These are phyloP conservation scores for Cladosporium cucumerinum DNA, from an alignment of 2,329 filamentous ascomycete species.

Conservation along the genomic window DNA sequence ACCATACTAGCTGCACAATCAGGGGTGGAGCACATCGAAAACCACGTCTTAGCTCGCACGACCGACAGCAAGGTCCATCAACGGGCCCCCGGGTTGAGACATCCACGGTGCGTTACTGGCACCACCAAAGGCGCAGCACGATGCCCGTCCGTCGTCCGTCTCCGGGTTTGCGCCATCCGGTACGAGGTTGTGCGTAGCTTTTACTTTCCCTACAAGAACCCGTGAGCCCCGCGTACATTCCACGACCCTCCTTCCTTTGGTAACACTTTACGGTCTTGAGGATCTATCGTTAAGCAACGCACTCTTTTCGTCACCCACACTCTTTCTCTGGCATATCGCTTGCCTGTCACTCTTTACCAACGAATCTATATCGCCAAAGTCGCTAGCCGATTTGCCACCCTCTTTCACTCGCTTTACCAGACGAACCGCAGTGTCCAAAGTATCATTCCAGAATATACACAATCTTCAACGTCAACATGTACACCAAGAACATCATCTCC, in stretches of 20 bases:
- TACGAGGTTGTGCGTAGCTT: neutral
- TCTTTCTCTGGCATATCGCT: conserved; percentile 11
- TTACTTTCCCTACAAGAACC: conserved; percentile 9
- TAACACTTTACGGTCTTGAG: conserved; percentile 18
- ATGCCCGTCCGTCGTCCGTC: neutral
- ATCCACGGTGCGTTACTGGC: conserved; percentile 6
- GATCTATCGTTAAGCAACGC: conserved; percentile 14
- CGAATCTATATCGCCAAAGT: conserved; percentile 12
- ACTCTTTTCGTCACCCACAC: conserved; percentile 17
- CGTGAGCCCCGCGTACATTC: conserved; percentile 13
- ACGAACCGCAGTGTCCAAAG: conserved; percentile 13
- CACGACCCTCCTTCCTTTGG: conserved; percentile 10
- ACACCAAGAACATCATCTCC: conserved; percentile 30
- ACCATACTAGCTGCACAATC: conserved; percentile 1
- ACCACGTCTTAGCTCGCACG: conserved; percentile 3
- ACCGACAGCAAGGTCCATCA: conserved; percentile 10
- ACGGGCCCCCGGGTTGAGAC: conserved; percentile 13
- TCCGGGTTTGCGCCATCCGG: conserved; percentile 6
- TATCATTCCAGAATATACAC: conserved; percentile 1
- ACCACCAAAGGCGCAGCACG: conserved; percentile 7
- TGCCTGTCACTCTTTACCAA: conserved; percentile 14
- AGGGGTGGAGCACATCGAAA: conserved; percentile 14
- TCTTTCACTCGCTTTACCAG: conserved; percentile 4
- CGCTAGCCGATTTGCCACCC: conserved; percentile 15
- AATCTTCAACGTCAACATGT: conserved; percentile 26